These are phyloP conservation scores for Coemansia sp. DNA, from an alignment of 192 early-diverging fungal species.

Conservation along the genomic window DNA sequence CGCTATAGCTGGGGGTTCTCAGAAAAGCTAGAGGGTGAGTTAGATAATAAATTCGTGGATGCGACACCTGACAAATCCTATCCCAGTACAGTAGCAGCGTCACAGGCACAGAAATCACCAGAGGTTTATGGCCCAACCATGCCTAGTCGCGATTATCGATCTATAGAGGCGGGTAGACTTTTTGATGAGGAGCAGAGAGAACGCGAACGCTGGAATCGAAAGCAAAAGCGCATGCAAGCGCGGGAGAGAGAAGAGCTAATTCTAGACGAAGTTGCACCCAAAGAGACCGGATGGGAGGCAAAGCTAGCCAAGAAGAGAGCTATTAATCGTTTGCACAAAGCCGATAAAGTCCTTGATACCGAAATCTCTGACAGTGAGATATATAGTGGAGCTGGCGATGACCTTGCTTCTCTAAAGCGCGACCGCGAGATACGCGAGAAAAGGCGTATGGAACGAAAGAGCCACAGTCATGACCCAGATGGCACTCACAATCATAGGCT, in stretches of 20 bases:
- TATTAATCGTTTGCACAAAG: conserved; percentile 20
- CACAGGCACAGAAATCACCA: background rate
- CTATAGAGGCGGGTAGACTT: conserved; percentile 7
- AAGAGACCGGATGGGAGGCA: conserved; percentile 48
- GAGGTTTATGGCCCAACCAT: conserved; percentile 9
- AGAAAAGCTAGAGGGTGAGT: conserved; percentile 22
- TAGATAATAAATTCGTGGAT: conserved; percentile 31
- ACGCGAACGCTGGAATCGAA: conserved; percentile 22
- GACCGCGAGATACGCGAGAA: conserved; percentile 46
- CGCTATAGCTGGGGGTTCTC: conserved; percentile 78
- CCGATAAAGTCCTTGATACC: conserved; percentile 20
- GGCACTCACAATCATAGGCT: conserved; percentile 26
- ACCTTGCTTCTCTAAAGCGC: conserved; percentile 44
- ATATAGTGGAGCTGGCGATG: conserved; percentile 43
- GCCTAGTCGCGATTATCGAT: conserved; percentile 1
- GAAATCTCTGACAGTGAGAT: conserved; percentile 33
- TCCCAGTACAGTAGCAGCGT: background rate
- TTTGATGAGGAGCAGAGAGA: conserved; percentile 29
- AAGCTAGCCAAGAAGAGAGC: conserved; percentile 37
- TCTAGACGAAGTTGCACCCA: conserved; percentile 50
- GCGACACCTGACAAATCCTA: background rate
- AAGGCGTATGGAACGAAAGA: conserved; percentile 8
- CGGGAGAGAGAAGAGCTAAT: conserved; percentile 38
- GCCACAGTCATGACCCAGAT: conserved; percentile 14
- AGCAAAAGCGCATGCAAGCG: conserved; percentile 21